Evolutionary conservation across 2,329 filamentous ascomycete species (phyloP).

Genomic region (Geosmithia morbida): DNA sequence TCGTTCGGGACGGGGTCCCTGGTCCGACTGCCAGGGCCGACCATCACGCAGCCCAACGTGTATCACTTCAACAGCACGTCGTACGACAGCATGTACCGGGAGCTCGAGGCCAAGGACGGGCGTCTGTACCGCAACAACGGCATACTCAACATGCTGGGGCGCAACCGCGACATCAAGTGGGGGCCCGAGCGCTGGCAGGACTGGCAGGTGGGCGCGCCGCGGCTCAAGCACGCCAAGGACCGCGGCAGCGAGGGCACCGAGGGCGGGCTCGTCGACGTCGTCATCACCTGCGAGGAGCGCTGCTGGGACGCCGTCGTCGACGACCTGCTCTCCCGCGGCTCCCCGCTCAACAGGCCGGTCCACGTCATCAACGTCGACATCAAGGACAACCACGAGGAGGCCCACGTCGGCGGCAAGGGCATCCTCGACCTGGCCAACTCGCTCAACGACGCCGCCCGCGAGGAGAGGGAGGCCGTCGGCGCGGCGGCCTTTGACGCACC

Average conservation of each 20-base stretch:
- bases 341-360: constrained; percentile 78
- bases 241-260: constrained; percentile 72
- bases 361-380: constrained; percentile 99
- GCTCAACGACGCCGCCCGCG: constrained; percentile 64
- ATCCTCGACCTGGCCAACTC: constrained; percentile 84
- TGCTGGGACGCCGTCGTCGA: constrained; percentile 98
- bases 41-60: constrained; percentile 86
- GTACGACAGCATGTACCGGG: constrained; percentile 87
- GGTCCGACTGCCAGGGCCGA: constrained; percentile 82
- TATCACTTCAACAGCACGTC: constrained; percentile 97
- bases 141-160: constrained; percentile 86
- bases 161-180: constrained; percentile 86
- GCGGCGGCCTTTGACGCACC: constrained; percentile 55
- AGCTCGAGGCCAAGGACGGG: constrained; percentile 73
- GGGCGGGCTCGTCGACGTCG: constrained; percentile 78
- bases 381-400: constrained; percentile 96
- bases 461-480: constrained; percentile 58
- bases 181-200: constrained; percentile 96
- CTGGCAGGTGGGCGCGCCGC: constrained; percentile 78
- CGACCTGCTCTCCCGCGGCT: constrained; percentile 74
- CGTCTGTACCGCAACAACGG: constrained; percentile 85
- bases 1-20: constrained; percentile 95
- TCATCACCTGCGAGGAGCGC: constrained; percentile 93
- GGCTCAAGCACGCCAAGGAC: constrained; percentile 61
- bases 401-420: constrained; percentile 73